Percentiles rank a stretch among this genome's conserved stretches.
Conservation (phyloP, 805 yeast genomes). For the Kodamaea lidongshanica region DNA sequence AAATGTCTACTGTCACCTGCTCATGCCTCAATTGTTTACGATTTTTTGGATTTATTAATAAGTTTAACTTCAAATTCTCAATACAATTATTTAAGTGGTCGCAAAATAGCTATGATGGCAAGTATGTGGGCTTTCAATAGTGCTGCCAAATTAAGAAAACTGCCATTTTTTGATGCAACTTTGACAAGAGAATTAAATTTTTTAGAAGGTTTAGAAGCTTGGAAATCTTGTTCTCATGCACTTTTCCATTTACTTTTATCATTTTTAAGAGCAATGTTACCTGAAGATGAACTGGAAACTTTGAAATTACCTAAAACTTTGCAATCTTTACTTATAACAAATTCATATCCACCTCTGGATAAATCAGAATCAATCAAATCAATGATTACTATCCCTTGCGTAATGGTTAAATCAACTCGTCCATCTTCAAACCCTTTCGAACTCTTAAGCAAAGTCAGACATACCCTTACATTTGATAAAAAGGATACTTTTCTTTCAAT, state of each 20-base stretch:
- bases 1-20: conserved; percentile 75
- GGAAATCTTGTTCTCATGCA: conserved; percentile 83
- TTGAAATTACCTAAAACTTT: conserved; percentile 59
- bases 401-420: conserved; percentile 49
- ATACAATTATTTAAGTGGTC: conserved; percentile 70
- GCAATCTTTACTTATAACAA: conserved; percentile 57
- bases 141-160: conserved; percentile 20
- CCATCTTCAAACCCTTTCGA: conserved; percentile 49
- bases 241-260: conserved; percentile 74
- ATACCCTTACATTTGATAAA: conserved; percentile 60
- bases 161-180: conserved; percentile 36
- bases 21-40: conserved; percentile 85
- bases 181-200: conserved; percentile 35
- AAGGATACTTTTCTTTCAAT: conserved; percentile 64
- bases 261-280: conserved; percentile 72
- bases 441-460: conserved; percentile 43
- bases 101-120: conserved; percentile 74
- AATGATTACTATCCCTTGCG: conserved; percentile 53
- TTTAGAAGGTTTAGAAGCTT: conserved; percentile 63
- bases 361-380: conserved; percentile 29
- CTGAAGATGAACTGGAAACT: conserved; percentile 54
- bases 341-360: conserved; percentile 69
- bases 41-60: conserved; percentile 75
- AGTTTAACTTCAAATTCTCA: conserved; percentile 74
- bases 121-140: conserved; percentile 84